These are phyloP conservation scores for Endoconidiophora polonica DNA, from an alignment of 2,329 filamentous ascomycete species.

Conservation along the genomic window DNA sequence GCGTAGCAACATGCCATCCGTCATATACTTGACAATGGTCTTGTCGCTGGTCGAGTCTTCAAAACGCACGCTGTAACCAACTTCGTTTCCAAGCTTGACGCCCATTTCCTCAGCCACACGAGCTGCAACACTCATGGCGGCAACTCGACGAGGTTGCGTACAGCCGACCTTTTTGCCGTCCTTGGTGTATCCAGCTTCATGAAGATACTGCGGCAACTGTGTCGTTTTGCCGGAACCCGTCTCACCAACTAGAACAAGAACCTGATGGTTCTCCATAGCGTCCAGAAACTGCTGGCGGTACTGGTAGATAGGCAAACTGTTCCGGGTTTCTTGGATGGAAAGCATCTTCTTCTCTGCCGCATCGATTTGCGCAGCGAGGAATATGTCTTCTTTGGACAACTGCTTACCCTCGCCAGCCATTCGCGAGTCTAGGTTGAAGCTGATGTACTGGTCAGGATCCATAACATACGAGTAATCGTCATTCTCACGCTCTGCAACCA, in stretches of 20 bases:
- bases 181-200: slow-evolving; percentile 81
- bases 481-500: slow-evolving; percentile 55
- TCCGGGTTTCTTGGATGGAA: slow-evolving; percentile 80
- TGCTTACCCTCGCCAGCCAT: slow-evolving; percentile 55
- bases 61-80: slow-evolving; percentile 89
- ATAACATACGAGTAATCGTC: slow-evolving; percentile 79
- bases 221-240: slow-evolving; percentile 94
- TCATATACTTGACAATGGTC: slow-evolving; percentile 90
- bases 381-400: slow-evolving; percentile 61
- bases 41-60: slow-evolving; percentile 85
- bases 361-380: slow-evolving; percentile 65
- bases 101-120: slow-evolving; percentile 92
- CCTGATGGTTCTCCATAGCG: slow-evolving; percentile 73
- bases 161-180: slow-evolving; percentile 73
- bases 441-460: slow-evolving; percentile 74
- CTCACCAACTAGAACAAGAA: slow-evolving; percentile 84
- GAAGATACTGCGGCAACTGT: slow-evolving; percentile 81
- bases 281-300: slow-evolving; percentile 73
- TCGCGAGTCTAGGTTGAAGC: slow-evolving; percentile 62
- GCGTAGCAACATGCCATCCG: slow-evolving; percentile 83
- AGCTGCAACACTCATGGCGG: slow-evolving; percentile 92
- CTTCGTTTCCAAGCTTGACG: slow-evolving; percentile 75
- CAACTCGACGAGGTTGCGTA: slow-evolving; percentile 87
- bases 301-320: slow-evolving; percentile 75
- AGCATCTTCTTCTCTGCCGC: slow-evolving; percentile 77